Evolutionary conservation across 805 yeast genomes (phyloP).

Genomic region (Starmerella tilneyi): DNA sequence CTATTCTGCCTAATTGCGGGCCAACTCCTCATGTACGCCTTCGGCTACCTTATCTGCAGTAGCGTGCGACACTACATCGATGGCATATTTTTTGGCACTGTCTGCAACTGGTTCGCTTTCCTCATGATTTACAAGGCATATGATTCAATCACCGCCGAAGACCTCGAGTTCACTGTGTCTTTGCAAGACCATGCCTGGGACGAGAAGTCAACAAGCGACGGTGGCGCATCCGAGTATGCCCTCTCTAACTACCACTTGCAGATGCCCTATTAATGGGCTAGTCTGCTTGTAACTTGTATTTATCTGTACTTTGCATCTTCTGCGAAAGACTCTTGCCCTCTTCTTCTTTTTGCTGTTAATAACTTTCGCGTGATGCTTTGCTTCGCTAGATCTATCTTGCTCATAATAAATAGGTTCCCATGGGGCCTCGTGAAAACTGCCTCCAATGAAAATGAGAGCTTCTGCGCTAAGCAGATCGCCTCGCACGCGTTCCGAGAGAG

Average conservation of each 20-base stretch:
- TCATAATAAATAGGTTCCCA: too few relatives aligned
- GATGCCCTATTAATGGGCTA: conserved; percentile 11
- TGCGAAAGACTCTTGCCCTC: not conserved
- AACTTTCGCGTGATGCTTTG: too few relatives aligned
- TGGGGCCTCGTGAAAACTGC: too few relatives aligned
- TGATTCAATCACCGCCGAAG: conserved; percentile 93
- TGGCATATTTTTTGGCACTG: conserved; percentile 74
- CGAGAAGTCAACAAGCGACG: conserved; percentile 29
- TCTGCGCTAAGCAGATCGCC: too few relatives aligned
- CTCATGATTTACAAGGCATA: conserved; percentile 96
- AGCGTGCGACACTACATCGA: conserved; percentile 77
- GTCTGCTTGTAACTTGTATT: not conserved
- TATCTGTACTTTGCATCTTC: not conserved
- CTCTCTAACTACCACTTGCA: conserved; percentile 30
- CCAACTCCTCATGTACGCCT: conserved; percentile 63
- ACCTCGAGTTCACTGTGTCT: conserved; percentile 78
- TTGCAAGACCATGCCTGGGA: conserved; percentile 39
- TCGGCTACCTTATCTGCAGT: conserved; percentile 56
- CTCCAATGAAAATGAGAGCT: too few relatives aligned
- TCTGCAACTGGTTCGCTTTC: conserved; percentile 67
- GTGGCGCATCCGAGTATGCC: conserved; percentile 28
- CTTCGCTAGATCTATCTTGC: too few relatives aligned
- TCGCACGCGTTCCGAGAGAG: too few relatives aligned
- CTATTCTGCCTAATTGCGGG: conserved; percentile 67
- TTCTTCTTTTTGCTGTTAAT: not conserved